phyloP scores from a whole-genome alignment of 1,139 yeast species.

The Suhomyces atakaporum region DNA sequence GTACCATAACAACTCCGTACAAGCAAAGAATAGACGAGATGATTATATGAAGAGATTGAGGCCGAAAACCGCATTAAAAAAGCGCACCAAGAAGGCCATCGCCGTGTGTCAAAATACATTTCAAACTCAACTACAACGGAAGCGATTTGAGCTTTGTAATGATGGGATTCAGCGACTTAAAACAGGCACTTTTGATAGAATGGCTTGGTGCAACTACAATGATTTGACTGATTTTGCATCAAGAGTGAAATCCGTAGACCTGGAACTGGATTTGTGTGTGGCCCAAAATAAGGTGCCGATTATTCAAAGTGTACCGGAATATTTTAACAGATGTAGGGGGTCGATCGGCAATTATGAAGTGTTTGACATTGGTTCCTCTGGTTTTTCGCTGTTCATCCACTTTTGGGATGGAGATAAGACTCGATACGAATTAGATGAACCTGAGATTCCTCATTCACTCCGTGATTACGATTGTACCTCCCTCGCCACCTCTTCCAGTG shows the following conservation, averaged over 20 bases:
- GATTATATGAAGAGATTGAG: slow-evolving; percentile 10
- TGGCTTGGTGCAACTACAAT: background rate
- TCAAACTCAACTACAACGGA: slow-evolving; percentile 1
- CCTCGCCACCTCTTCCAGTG: slow-evolving; percentile 1
- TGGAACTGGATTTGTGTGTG: no score
- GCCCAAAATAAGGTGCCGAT: no score
- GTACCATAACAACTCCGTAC: slow-evolving; percentile 40
- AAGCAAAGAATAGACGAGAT: slow-evolving; percentile 31
- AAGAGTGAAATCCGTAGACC: background rate
- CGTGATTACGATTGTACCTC: no score
- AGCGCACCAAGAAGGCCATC: background rate
- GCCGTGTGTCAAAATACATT: background rate
- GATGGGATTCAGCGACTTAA: slow-evolving; percentile 4
- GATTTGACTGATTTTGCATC: slow-evolving; percentile 7
- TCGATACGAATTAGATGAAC: no score
- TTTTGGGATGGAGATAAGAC: no score
- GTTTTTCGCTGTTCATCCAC: no score
- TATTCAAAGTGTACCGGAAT: no score
- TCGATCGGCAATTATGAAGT: no score
- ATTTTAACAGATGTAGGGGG: no score
- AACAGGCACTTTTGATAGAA: slow-evolving; percentile 5
- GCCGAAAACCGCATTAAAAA: no score
- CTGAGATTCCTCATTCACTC: no score
- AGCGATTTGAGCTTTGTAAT: slow-evolving; percentile 2
- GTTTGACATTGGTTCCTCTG: no score